Evolutionary conservation across 1,139 yeast genomes (phyloP), one percentile per base, ranked within the genome.

Genomic region (Suhomyces choctaworum): DNA sequence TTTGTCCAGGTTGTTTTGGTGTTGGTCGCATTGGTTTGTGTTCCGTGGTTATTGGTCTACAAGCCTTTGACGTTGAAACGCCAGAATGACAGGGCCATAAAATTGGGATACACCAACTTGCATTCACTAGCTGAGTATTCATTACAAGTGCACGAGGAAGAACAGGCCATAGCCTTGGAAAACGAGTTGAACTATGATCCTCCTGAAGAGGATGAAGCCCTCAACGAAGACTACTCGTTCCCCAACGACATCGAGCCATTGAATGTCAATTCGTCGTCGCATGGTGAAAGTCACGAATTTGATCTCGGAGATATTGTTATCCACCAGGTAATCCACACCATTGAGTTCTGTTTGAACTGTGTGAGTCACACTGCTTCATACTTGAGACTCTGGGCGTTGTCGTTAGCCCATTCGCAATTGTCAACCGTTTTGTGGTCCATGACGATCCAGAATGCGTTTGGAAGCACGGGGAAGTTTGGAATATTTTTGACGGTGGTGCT

Each of bases 341-440:
- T 94, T 63, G 99, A 94, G 67, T 94, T 94, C 61, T 94, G 99
- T 58, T 75, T 94, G 52, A 92, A 92, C 62, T 88, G 97, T 67
- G 96, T 94, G 27, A 88, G 97, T 12, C 99, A 94, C 58, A 94
- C 98, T 0, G 99, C 99, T 0, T 92, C 98, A 0, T 94, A 94
- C 55, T 76, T 92, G 48, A 82, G 98, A 57, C 69, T 92, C 39
- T 92, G 98, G 98, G 99, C 99, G 1, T 73, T 94, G 43, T 90
- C 97, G 1, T 76, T 94, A 42, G 99, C 99, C 0, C 99, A 94
- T 59, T 94, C 95, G 11, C 99, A 94, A 66, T 74, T 94, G 48
- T 89, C 97, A 1, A 73, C 90, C 11, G 99, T 94, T 27, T 69
- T 94, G 48, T 94, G 98, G 98, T 73, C 85, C 29, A 92, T 92